Conservation (phyloP, 2,329 filamentous ascomycete genomes). For the Aspergillus melleus region DNA sequence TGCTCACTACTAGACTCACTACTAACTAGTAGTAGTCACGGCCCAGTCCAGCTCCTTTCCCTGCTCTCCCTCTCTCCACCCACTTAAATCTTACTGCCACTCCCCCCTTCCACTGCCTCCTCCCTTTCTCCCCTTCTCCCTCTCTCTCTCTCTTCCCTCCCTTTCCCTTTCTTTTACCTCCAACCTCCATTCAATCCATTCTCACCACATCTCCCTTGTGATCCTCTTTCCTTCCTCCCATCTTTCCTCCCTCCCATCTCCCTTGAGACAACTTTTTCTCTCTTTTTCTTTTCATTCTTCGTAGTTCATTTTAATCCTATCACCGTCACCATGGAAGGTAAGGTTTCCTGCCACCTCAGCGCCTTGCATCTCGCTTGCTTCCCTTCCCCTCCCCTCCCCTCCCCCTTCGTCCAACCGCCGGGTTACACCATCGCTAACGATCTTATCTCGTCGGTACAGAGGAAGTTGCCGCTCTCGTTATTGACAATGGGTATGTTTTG, state of each 20-base stretch:
- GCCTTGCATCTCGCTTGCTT: slow-evolving; percentile 23
- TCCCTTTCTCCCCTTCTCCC: slow-evolving; percentile 21
- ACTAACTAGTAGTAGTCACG: no score
- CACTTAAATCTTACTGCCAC: slow-evolving; percentile 6
- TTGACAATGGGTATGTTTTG: slow-evolving; percentile 99
- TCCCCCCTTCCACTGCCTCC: slow-evolving; percentile 19
- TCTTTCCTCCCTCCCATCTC: slow-evolving; percentile 42
- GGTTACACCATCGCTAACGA: slow-evolving; percentile 36
- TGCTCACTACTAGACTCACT: no score
- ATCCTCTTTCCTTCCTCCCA: slow-evolving; percentile 29
- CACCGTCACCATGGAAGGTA: slow-evolving; percentile 65
- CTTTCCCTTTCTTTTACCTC: slow-evolving; percentile 10
- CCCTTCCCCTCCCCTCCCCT: slow-evolving; percentile 16
- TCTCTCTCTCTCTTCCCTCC: slow-evolving; percentile 17
- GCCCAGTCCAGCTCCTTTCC: neutral
- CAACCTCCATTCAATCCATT: slow-evolving; percentile 10
- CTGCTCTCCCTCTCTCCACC: slow-evolving; percentile 19
- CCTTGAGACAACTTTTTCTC: slow-evolving; percentile 33
- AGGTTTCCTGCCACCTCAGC: slow-evolving; percentile 44
- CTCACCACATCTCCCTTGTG: slow-evolving; percentile 7
- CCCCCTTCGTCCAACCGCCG: slow-evolving; percentile 12
- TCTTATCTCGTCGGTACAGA: slow-evolving; percentile 60
- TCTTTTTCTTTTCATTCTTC: slow-evolving; percentile 30
- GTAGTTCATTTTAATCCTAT: slow-evolving; percentile 31
- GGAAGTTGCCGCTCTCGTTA: slow-evolving; percentile 99